phyloP scores from a whole-genome alignment of 345 rosid species.

The Salix udensis region DNA sequence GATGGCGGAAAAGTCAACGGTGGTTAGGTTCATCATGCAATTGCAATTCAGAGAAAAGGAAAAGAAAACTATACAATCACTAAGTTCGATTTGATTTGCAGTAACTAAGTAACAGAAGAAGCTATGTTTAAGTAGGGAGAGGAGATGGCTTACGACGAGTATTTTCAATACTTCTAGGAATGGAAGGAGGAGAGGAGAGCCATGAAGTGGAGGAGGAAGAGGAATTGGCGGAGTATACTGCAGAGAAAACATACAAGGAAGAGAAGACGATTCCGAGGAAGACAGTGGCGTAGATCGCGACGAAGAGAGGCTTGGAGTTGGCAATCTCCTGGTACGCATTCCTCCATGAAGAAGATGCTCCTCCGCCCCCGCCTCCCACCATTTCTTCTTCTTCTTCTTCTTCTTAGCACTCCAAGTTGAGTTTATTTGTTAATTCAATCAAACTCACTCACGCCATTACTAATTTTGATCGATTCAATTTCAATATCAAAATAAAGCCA shows the following conservation, averaged over 20 bases:
- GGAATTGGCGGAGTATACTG: slow-evolving; percentile 52
- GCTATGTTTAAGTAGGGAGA: not conserved
- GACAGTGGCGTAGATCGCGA: slow-evolving; percentile 77
- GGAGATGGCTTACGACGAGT: slow-evolving; percentile 8
- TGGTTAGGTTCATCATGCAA: too few species aligned
- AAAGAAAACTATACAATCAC: too few species aligned
- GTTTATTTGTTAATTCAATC: too few species aligned
- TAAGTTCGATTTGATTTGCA: too few species aligned
- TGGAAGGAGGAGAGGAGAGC: slow-evolving; percentile 48
- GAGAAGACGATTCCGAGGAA: slow-evolving; percentile 70
- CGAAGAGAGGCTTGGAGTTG: slow-evolving; percentile 69
- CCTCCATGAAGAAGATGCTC: slow-evolving; percentile 33
- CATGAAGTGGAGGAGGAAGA: slow-evolving; percentile 44
- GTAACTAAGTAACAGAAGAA: too few species aligned
- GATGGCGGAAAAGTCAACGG: too few species aligned
- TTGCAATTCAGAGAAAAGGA: too few species aligned
- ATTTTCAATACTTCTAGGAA: not conserved
- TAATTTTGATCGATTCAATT: too few species aligned
- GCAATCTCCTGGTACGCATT: slow-evolving; percentile 63
- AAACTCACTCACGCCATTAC: too few species aligned
- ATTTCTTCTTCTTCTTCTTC: not conserved
- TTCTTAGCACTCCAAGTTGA: too few species aligned
- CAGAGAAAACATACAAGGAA: slow-evolving; percentile 81
- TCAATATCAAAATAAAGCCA: too few species aligned
- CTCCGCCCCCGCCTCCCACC: slow-evolving; percentile 2